Evolutionary conservation across 176 grass and related monocot species (phyloP).

Genomic region (Carex cristatella): DNA sequence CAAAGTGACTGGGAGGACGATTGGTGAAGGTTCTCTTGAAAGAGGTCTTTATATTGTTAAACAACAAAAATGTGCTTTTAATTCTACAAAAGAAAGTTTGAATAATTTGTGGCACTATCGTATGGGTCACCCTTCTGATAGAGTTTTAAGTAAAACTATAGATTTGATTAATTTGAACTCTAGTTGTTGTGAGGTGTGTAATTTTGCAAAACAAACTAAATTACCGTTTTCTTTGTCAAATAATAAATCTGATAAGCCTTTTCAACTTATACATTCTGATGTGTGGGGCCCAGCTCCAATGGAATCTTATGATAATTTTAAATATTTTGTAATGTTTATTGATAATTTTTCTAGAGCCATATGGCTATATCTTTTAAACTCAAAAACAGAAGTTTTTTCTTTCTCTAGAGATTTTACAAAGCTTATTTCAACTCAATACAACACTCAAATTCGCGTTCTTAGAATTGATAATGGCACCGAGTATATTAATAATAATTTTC

Average conservation of each 20-base stretch:
- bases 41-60: background rate
- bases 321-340: background rate
- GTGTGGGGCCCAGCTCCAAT: background rate
- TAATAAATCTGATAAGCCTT: background rate
- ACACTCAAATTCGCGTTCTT: background rate
- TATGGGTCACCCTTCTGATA: background rate
- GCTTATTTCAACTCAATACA: background rate
- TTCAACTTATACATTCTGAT: background rate
- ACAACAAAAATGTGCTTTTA: background rate
- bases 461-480: background rate
- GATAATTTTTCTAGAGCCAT: background rate
- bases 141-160: no score
- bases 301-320: background rate
- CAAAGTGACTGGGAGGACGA: no score
- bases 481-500: background rate
- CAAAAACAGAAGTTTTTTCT: background rate
- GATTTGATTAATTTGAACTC: no score
- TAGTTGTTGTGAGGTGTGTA: background rate
- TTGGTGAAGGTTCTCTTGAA: background rate
- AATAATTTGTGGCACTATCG: background rate
- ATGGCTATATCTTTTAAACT: background rate
- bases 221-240: background rate
- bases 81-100: background rate
- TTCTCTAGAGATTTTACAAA: background rate
- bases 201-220: background rate